These are phyloP conservation scores for Circinella minor DNA, from an alignment of 371 early-diverging fungal species.

Conservation along the genomic window DNA sequence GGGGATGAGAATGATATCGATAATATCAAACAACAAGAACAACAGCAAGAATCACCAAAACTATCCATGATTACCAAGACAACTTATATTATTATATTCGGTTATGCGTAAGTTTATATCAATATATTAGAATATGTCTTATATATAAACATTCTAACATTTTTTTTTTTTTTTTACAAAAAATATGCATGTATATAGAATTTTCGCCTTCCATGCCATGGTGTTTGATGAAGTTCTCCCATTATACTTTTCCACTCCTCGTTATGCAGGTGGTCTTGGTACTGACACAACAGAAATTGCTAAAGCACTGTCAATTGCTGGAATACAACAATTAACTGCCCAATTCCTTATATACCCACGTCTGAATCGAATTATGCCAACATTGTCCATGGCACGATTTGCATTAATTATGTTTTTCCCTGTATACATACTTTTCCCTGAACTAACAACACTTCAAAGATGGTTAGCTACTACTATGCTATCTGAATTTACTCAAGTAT, in stretches of 20 bases:
- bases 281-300: constrained; percentile 49
- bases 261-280: constrained; percentile 53
- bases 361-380: constrained; percentile 42
- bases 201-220: constrained; percentile 71
- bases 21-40: background rate
- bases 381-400: constrained; percentile 37
- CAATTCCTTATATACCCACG: constrained; percentile 63
- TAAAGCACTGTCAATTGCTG: constrained; percentile 47
- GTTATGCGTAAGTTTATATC: constrained; percentile 40
- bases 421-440: constrained; percentile 51
- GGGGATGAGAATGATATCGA: background rate
- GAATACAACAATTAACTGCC: constrained; percentile 51
- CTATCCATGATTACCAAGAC: constrained; percentile 21
- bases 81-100: constrained; percentile 40
- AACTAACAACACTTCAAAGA: constrained; percentile 32
- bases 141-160: no score
- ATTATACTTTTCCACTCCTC: constrained; percentile 64
- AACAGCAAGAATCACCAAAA: constrained; percentile 1
- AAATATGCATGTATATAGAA: constrained; percentile 14
- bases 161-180: no score
- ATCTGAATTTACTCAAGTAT: constrained; percentile 19
- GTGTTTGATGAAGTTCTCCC: constrained; percentile 79
- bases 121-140: no score
- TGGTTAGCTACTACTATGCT: constrained; percentile 27
- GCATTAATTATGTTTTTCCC: constrained; percentile 45